Evolutionary conservation across 169 alveolate genomes (phyloP), one percentile per base, ranked within the genome.

Genomic region (Prorocentrum cordatum): DNA sequence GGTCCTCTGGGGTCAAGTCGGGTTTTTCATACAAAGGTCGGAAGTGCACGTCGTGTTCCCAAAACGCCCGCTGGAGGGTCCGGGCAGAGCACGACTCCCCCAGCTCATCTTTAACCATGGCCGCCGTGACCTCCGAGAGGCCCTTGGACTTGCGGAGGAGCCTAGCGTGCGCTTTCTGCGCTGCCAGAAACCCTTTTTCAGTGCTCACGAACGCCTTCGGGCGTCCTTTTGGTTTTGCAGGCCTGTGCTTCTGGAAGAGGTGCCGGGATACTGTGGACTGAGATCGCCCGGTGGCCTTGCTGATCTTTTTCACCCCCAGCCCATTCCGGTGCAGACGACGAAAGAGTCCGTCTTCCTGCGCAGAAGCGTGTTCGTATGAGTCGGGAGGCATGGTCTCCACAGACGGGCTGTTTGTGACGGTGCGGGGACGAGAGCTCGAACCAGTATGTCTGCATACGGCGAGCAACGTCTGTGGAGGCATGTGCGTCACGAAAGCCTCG

Each of bases 11-110:
- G 12, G 64, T 31, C 82, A 39, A 27, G 22, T 38, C 82, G 14
- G 64, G 82, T 14, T 70, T 70, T 39, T 70, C 82, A 10, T 42
- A 18, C 59, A 70, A 31, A n/a, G 59, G 36, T 20, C 82, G 82
- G 61, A 36, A 68, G 62, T 68, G 61, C 22, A 70, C 38, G 7
- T 45, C 61, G n/a, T 24, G 82, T 12, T 24, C 38, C 64, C 61
- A 42, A 38, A 70, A 36, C 0, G 64, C 82, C 14, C 61, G 82
- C 33, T 35, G 24, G 38, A 70, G 1, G 54, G 64, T 24, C 20
- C 39, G 36, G 29, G 10, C 27, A 18, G 64, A 26, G 59, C 64
- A 38, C 42, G 24, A n/a, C 31, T 27, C 38, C 61, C 39, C 39
- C 61, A 42, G 2, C 35, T 38, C 61, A 5, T 70, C 24, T 62